These are phyloP conservation scores for Phytophthora vignae DNA, from an alignment of 352 stramenopile species.

Conservation along the genomic window DNA sequence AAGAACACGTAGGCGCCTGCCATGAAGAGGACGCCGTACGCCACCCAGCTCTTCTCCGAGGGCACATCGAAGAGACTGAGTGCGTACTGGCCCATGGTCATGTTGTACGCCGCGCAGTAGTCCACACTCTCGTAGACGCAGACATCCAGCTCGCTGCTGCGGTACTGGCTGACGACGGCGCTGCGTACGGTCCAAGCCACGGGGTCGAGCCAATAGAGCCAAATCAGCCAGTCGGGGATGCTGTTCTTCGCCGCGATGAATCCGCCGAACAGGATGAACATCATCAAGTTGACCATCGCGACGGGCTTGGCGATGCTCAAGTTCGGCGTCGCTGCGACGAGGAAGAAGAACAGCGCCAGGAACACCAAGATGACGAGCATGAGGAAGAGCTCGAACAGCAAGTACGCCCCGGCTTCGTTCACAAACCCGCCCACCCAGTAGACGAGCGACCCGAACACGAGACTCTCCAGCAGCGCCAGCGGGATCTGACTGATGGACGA, in stretches of 20 bases:
- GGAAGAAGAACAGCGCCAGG: constrained; percentile 60
- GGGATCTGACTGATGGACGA: constrained; percentile 59
- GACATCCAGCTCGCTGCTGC: constrained; percentile 40
- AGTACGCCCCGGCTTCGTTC: constrained; percentile 50
- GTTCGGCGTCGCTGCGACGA: constrained; percentile 48
- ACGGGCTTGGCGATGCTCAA: constrained; percentile 67
- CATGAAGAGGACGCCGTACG: constrained; percentile 58
- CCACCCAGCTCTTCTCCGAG: constrained; percentile 52
- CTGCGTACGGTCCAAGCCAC: constrained; percentile 61
- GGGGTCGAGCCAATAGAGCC: constrained; percentile 82
- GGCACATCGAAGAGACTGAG: constrained; percentile 59
- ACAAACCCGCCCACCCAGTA: constrained; percentile 90
- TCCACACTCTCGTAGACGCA: constrained; percentile 49
- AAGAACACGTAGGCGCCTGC: constrained; percentile 56
- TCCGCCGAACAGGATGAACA: constrained; percentile 76
- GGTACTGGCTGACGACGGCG: constrained; percentile 60
- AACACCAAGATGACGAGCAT: constrained; percentile 70
- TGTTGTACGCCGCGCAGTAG: constrained; percentile 51
- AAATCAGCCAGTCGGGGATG: constrained; percentile 66
- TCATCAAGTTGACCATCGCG: constrained; percentile 57
- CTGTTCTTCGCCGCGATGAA: constrained; percentile 64
- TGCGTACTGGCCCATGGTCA: constrained; percentile 61
- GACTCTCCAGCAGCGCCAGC: constrained; percentile 70
- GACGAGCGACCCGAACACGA: constrained; percentile 88
- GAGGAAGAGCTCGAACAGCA: constrained; percentile 80